Base-by-base conservation (phyloP, 176 grass and related monocot genomes). In the Ensete glaucum region DNA sequence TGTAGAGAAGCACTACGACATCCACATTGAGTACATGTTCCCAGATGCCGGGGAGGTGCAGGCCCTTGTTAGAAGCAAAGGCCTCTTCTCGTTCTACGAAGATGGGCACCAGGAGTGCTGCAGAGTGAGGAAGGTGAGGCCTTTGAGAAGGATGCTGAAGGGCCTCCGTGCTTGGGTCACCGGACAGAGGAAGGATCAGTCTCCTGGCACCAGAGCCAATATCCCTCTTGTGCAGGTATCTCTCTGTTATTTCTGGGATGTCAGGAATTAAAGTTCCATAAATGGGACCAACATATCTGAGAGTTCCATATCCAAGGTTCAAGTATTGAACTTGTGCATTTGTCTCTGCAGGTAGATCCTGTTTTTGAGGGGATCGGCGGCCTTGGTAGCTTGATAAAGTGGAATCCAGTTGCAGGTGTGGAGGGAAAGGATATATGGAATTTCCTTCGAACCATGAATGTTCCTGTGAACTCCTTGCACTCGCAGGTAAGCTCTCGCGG, bases 31-130 rank as follows among this genome's bases (percentile, higher is more conserved):
- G 84, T 98, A 98, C 88, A 89, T 78, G 86, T 98, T 98, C 75
- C 90, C 90, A 2, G 95, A 98, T 55, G 43, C 95, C 1, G 20
- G 74, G 19, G 95, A 98, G 85, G 95, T 94, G 59, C 88, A 98
- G 78, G 84, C 26, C 48, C 86, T 98, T 60, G 95, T 98, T 75
- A 83, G 90, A 67, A 85, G 22, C 78, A 98, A 98, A 86, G 95
- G 90, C 12, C 83, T 98, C 78, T 98, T 98, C 88, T 98, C 95
- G 11, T 98, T 98, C 83, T 98, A 98, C 22, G 86, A 98, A 75
- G 90, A 94, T 73, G 90, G 95, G 7, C 95, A 98, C 86, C 90
- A 98, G 68, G 95, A 98, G 82, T 94, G 90, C 88, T 98, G 94
- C 86, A 78, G 90, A 13, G 80, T 89, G 22, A 81, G 95, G 74